A percentile compares a stretch with the other conserved stretches of the same genome.
These are phyloP conservation scores for Mycena floridula DNA, from an alignment of 768 basidiomycete species.

Conservation along the genomic window DNA sequence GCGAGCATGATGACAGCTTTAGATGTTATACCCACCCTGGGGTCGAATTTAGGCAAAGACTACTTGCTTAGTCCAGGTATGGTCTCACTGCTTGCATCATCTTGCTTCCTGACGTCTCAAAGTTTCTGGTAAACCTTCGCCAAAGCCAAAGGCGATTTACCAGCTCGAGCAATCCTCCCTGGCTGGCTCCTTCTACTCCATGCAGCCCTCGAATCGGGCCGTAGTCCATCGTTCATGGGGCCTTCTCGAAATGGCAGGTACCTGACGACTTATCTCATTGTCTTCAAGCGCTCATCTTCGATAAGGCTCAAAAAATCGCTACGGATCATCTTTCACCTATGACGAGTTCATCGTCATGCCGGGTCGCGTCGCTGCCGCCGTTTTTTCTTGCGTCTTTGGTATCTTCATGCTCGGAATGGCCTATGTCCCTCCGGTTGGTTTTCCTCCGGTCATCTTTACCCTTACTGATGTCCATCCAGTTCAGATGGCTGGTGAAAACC, in stretches of 20 bases:
- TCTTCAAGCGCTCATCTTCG: slow-evolving; percentile 9
- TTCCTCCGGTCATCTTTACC: background rate
- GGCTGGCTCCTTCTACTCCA: slow-evolving; percentile 33
- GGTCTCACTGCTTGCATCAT: no score
- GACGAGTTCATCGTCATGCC: slow-evolving; percentile 56
- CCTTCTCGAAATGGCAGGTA: slow-evolving; percentile 32
- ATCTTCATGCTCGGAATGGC: slow-evolving; percentile 26
- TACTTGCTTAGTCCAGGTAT: slow-evolving; percentile 42
- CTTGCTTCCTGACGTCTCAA: no score
- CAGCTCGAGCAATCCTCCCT: slow-evolving; percentile 29
- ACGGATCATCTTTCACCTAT: slow-evolving; percentile 73
- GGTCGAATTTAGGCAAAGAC: no score
- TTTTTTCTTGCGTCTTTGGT: slow-evolving; percentile 30
- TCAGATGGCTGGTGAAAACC: slow-evolving; percentile 50
- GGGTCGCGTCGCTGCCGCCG: slow-evolving; percentile 31
- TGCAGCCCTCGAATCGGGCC: slow-evolving; percentile 33
- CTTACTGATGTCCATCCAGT: slow-evolving; percentile 24
- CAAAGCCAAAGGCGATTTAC: slow-evolving; percentile 27
- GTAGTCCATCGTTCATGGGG: slow-evolving; percentile 44
- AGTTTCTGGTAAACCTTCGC: slow-evolving; percentile 17
- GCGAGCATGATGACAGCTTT: slow-evolving; percentile 29
- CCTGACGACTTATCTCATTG: slow-evolving; percentile 7
- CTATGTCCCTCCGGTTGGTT: slow-evolving; percentile 33
- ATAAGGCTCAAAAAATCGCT: slow-evolving; percentile 20
- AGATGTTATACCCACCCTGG: no score